phyloP scores from a whole-genome alignment of 1,139 yeast genomes.

The Blastobotrys malaysiensis region DNA sequence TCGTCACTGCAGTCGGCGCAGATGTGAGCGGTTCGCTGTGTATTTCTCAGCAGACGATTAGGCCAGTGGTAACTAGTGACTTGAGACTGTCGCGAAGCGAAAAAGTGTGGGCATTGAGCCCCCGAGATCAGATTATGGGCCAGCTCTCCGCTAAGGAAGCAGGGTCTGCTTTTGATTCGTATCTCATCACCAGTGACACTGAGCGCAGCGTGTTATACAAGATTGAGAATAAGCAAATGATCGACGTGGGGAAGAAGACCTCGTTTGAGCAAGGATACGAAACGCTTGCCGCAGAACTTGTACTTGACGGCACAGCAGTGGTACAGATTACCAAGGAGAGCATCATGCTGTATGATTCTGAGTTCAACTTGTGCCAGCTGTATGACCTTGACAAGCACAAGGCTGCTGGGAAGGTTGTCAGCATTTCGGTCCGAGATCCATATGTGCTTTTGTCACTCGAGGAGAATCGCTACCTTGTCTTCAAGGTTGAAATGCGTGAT shows the following conservation, averaged over 20 bases:
- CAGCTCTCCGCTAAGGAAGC: slow-evolving; percentile 7
- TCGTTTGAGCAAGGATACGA: slow-evolving; percentile 59
- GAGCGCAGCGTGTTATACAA: slow-evolving; percentile 43
- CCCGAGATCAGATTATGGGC: slow-evolving; percentile 12
- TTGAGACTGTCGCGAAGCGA: slow-evolving; percentile 51
- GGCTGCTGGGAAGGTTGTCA: slow-evolving; percentile 27
- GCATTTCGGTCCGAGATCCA: slow-evolving; percentile 40
- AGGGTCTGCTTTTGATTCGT: slow-evolving; percentile 42
- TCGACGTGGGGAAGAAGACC: slow-evolving; percentile 49
- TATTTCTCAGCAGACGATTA: slow-evolving; percentile 62
- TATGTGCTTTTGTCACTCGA: slow-evolving; percentile 22
- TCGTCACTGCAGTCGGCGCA: slow-evolving; percentile 68
- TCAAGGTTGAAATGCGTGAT: slow-evolving; percentile 3
- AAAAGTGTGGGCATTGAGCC: slow-evolving; percentile 35
- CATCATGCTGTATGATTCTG: slow-evolving; percentile 58
- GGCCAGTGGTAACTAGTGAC: slow-evolving; percentile 69
- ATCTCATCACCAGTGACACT: slow-evolving; percentile 56
- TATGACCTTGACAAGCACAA: not conserved
- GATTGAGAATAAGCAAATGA: slow-evolving; percentile 55
- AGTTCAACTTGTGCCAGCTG: slow-evolving; percentile 40
- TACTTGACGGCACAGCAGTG: slow-evolving; percentile 55
- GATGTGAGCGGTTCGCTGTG: slow-evolving; percentile 52
- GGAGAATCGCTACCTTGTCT: slow-evolving; percentile 2
- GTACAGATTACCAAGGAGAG: slow-evolving; percentile 71
- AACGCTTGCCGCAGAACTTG: slow-evolving; percentile 63